Evolutionary conservation across 2,329 filamentous ascomycete genomes (phyloP), one percentile per base, ranked within the genome.

Genomic region (Diaporthe australafricana): DNA sequence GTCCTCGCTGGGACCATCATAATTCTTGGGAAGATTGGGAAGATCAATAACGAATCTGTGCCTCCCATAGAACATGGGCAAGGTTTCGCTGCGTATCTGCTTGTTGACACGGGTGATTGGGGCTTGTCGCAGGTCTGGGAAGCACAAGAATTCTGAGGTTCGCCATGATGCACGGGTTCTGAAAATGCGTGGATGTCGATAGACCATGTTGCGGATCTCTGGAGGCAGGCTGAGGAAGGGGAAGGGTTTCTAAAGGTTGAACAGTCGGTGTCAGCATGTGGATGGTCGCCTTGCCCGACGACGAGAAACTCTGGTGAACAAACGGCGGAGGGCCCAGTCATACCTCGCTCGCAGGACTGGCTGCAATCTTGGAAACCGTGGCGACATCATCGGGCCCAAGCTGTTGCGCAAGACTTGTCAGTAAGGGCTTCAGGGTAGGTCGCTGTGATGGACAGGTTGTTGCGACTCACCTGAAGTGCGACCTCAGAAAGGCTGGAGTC

Each of bases 51-150:
- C n/a, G n/a, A n/a, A n/a, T n/a, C n/a, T n/a, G n/a, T n/a, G n/a
- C n/a, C n/a, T n/a, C n/a, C n/a, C n/a, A 48, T 67, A 67, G 48
- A n/a, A 68, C 9, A 55, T 16, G 5, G 22, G n/a, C 17, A 68
- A 17, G 2, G 55, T 11, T 35, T 70, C 67, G 16, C 1, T 1
- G 16, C 67, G 67, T n/a, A 50, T 6, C 14, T n/a, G 45, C 17
- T 27, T 40, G 67, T 57, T 70, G 45, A 63, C 55, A 5, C 55
- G 45, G 6, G 45, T 40, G 4, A 70, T 35, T 9, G 67, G 5
- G 1, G 55, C 32, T 20, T 70, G 67, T 2, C 4, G n/a, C 4
- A 55, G 20, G 30, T 35, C 9, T 12, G 8, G n/a, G 7, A 7
- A 17, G 3, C n/a, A n/a, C n/a, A n/a, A n/a, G n/a, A n/a, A n/a